phyloP scores from a whole-genome alignment of 2,329 filamentous ascomycete genomes.

The Alternaria ventricosa region DNA sequence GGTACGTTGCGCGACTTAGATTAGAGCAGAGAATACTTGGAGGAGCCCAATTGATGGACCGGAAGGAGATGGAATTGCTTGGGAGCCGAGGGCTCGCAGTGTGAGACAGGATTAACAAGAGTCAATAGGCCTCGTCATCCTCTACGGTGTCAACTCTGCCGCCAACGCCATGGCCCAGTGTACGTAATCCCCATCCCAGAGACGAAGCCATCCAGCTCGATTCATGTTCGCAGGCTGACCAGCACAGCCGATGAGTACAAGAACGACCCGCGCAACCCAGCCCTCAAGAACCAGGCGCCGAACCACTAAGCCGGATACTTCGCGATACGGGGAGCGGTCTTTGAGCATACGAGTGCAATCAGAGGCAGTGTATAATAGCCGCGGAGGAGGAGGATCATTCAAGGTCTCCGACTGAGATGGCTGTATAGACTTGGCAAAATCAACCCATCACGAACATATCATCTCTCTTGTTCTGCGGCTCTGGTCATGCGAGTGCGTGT shows the following conservation, averaged over 20 bases:
- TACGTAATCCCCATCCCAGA: constrained; percentile 58
- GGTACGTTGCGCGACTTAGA: constrained; percentile 67
- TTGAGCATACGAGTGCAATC: constrained; percentile 24
- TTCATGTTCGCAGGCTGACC: constrained; percentile 25
- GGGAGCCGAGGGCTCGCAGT: neutral
- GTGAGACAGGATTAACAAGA: constrained; percentile 23
- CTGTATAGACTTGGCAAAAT: constrained; percentile 43
- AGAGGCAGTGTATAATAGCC: constrained; percentile 47
- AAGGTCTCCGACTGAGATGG: constrained; percentile 25
- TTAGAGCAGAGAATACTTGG: neutral
- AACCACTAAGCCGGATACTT: constrained; percentile 37
- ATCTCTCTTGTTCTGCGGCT: neutral
- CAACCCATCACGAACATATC: constrained; percentile 14
- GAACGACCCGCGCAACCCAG: constrained; percentile 92
- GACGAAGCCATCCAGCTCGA: neutral
- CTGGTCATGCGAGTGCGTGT: neutral
- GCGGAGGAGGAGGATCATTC: constrained; percentile 22
- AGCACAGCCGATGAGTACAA: constrained; percentile 85
- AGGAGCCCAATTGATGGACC: constrained; percentile 4
- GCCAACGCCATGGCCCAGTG: constrained; percentile 78
- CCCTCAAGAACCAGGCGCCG: constrained; percentile 41
- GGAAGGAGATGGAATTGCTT: constrained; percentile 11
- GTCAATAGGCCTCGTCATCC: constrained; percentile 75
- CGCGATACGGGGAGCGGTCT: constrained; percentile 18
- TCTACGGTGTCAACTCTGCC: constrained; percentile 88